A percentile compares a stretch with the other conserved stretches of the same genome.
These are phyloP conservation scores for Elsinoe arachidis DNA, from an alignment of 2,329 filamentous ascomycete genomes.

Conservation along the genomic window DNA sequence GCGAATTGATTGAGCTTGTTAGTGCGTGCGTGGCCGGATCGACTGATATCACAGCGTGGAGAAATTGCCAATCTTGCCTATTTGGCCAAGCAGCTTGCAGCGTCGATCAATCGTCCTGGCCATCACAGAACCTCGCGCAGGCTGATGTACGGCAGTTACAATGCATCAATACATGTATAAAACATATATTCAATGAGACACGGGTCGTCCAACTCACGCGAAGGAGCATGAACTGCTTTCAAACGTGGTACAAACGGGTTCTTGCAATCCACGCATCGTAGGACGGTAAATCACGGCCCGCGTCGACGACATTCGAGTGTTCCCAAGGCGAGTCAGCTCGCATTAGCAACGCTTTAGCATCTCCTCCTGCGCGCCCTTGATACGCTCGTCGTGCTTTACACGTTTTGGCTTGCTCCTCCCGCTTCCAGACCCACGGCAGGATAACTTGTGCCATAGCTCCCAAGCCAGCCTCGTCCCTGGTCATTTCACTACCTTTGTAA, in stretches of 20 bases:
- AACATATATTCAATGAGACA: too few relatives aligned
- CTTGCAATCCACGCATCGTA: neutral
- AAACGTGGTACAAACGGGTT: neutral
- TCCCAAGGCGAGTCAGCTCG: too few relatives aligned
- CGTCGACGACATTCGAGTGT: too few relatives aligned
- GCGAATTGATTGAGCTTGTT: neutral
- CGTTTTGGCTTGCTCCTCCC: neutral
- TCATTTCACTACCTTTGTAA: neutral
- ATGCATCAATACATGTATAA: neutral
- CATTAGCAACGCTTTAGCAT: too few relatives aligned
- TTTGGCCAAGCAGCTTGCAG: neutral
- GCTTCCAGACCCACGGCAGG: neutral
- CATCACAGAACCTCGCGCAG: neutral
- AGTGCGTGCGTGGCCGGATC: neutral
- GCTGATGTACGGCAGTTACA: neutral
- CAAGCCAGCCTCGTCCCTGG: neutral
- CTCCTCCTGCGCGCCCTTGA: neutral
- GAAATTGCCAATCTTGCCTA: conserved; percentile 4
- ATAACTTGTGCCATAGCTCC: too few relatives aligned
- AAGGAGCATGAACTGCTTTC: neutral
- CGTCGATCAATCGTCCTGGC: neutral
- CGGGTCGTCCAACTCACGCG: too few relatives aligned
- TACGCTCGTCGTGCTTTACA: neutral
- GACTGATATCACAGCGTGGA: neutral
- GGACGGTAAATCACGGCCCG: too few relatives aligned